Conservation (phyloP, 768 basidiomycete genomes). For the Russula lepida region DNA sequence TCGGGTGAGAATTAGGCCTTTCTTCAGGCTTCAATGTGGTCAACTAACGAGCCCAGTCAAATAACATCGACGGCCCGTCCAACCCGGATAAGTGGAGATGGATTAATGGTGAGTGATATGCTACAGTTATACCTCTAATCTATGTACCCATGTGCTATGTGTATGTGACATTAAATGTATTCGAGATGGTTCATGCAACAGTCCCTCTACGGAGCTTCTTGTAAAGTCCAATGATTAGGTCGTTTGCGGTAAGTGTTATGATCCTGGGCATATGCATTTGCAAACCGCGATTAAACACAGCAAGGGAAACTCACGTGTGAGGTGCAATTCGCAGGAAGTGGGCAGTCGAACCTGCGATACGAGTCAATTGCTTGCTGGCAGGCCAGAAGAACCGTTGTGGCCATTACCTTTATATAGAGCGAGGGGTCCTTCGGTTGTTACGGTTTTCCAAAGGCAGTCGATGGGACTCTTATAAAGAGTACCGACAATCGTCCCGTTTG, state of each 20-base stretch:
- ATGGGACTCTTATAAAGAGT: constrained; percentile 84
- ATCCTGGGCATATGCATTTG: constrained; percentile 41
- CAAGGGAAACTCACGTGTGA: constrained; percentile 56
- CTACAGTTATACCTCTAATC: not conserved
- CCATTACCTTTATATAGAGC: constrained; percentile 91
- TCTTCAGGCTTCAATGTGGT: not conserved
- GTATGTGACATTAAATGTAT: not conserved
- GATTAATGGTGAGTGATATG: not conserved
- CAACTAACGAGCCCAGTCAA: not conserved
- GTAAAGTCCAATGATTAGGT: constrained; percentile 64
- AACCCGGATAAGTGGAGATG: not conserved
- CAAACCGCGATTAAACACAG: not conserved
- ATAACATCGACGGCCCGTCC: not conserved
- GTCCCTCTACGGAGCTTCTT: constrained; percentile 31
- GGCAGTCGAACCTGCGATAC: constrained; percentile 71
- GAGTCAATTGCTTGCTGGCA: not conserved
- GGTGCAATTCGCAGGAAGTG: constrained; percentile 91
- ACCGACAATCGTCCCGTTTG: constrained; percentile 66
- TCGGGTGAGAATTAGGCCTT: not conserved
- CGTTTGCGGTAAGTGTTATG: constrained; percentile 84
- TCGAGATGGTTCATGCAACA: constrained; percentile 5
- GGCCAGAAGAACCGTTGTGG: not conserved
- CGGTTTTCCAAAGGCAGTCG: constrained; percentile 95
- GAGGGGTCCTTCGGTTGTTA: constrained; percentile 76
- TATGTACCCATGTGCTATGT: not conserved